Percentiles rank a stretch among this genome's conserved stretches.
Evolutionary conservation across 169 alveolate species (phyloP).

Genomic region (Theileria luwenshuni): DNA sequence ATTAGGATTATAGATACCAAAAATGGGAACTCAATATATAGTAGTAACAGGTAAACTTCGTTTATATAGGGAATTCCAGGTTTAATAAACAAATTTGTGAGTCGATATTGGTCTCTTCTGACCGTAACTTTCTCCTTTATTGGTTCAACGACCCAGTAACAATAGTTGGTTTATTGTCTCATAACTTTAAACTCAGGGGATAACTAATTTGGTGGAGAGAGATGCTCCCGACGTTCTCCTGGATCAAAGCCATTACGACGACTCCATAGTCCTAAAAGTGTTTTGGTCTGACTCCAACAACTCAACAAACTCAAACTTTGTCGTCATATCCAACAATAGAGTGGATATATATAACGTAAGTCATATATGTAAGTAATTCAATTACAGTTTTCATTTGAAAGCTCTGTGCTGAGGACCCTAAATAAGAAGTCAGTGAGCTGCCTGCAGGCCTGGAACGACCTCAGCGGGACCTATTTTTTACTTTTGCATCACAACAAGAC

Average conservation of each 20-base stretch:
- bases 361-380: not conserved
- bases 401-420: constrained; percentile 18
- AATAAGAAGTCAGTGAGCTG: constrained; percentile 56
- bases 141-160: constrained; percentile 58
- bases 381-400: constrained; percentile 24
- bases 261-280: constrained; percentile 53
- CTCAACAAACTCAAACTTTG: constrained; percentile 31
- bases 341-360: constrained; percentile 47
- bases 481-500: constrained; percentile 52
- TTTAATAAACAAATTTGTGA: constrained; percentile 53
- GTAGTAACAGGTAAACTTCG: constrained; percentile 31
- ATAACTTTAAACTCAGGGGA: constrained; percentile 15
- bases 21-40: constrained; percentile 12
- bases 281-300: constrained; percentile 49
- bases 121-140: constrained; percentile 36
- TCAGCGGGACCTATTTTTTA: constrained; percentile 45
- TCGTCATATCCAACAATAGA: constrained; percentile 47
- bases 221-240: constrained; percentile 37
- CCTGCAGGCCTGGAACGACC: constrained; percentile 56
- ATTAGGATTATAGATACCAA: constrained; percentile 42
- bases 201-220: constrained; percentile 3
- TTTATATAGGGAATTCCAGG: not conserved
- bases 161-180: constrained; percentile 27
- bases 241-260: constrained; percentile 47
- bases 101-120: constrained; percentile 43